phyloP scores from a whole-genome alignment of 495 filamentous ascomycete genomes.

The Podospora conica region DNA sequence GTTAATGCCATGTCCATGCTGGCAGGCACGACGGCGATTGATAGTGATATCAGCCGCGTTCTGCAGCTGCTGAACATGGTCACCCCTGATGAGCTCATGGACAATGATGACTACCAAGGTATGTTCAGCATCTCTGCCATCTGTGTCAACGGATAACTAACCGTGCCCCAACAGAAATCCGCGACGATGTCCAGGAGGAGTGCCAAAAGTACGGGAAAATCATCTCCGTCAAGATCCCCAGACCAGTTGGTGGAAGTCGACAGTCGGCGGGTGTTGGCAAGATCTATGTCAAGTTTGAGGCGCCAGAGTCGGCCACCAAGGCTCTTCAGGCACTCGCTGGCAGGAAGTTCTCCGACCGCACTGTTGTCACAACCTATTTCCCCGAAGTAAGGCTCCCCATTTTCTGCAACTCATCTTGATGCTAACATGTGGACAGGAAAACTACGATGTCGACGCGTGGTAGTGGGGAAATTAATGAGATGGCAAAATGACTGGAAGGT shows the following conservation, averaged over 20 bases:
- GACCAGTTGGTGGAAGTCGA: conserved; percentile 72
- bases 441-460: conserved; percentile 74
- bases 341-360: conserved; percentile 89
- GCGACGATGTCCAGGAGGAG: conserved; percentile 85
- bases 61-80: conserved; percentile 97
- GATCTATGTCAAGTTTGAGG: conserved; percentile 92
- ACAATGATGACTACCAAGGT: conserved; percentile 92
- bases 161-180: conserved; percentile 61
- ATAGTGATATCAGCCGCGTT: conserved; percentile 71
- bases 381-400: conserved; percentile 58
- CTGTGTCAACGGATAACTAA: conserved; percentile 20
- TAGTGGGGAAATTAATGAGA: conserved; percentile 30
- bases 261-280: conserved; percentile 89
- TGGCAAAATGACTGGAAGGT: background rate
- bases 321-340: conserved; percentile 84
- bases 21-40: conserved; percentile 78
- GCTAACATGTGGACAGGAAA: conserved; percentile 50
- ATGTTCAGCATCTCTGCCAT: conserved; percentile 18
- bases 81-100: conserved; percentile 88
- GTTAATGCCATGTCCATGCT: conserved; percentile 99
- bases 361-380: conserved; percentile 94
- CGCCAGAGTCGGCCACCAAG: conserved; percentile 67
- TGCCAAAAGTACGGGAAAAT: conserved; percentile 85
- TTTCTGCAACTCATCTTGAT: background rate
- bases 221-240: conserved; percentile 80